These are phyloP conservation scores for Trichoderma sp. DNA, from an alignment of 2,329 filamentous ascomycete species.

Conservation along the genomic window DNA sequence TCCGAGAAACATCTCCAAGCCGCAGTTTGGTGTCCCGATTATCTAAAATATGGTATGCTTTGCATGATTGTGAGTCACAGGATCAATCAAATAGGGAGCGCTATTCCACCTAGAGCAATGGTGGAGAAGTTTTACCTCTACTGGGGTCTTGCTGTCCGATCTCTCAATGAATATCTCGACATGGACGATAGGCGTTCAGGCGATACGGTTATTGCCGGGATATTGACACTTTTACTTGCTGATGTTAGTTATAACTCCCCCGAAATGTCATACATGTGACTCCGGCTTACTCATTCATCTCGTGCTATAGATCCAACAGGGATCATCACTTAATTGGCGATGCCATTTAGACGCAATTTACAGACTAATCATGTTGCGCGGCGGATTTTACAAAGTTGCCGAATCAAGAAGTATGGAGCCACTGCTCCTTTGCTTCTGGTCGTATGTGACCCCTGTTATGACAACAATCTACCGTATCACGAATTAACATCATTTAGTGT, in stretches of 20 bases:
- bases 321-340: background rate
- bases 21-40: background rate
- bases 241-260: background rate
- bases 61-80: background rate
- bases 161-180: background rate
- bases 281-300: background rate
- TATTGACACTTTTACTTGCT: background rate
- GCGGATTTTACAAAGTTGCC: background rate
- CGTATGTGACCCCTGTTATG: background rate
- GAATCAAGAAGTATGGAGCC: background rate
- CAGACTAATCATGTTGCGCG: background rate
- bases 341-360: conserved; percentile 4
- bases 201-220: background rate
- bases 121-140: background rate
- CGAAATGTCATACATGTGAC: background rate
- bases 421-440: background rate
- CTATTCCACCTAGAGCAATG: background rate
- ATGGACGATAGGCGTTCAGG: background rate
- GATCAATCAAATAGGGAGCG: background rate
- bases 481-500: background rate
- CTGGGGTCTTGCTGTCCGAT: conserved; percentile 1
- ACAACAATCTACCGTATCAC: background rate
- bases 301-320: background rate
- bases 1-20: background rate
- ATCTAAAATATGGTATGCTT: background rate